Evolutionary conservation across 2,329 filamentous ascomycete genomes (phyloP), one percentile per base, ranked within the genome.

Genomic region (Xylariaceae sp.): DNA sequence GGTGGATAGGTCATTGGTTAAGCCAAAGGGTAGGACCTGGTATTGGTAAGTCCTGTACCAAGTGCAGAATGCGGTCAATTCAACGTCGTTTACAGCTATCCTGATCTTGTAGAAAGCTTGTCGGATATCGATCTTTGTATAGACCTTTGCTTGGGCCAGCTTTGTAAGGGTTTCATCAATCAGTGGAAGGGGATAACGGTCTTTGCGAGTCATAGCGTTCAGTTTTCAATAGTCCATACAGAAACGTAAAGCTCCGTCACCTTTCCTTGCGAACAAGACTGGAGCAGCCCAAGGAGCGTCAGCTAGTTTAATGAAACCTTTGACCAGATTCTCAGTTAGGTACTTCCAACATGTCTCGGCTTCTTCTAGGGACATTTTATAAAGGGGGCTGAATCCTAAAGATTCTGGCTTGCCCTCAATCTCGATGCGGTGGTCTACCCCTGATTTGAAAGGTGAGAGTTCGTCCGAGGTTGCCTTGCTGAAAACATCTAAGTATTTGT

Each of bases 51-150:
- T 34, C 5, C 32, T 8, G 32, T 34, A 34, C 5, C 32, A 8
- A 8, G 32, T 34, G 5, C 32, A 5, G 32, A 34, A 68, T n/a
- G 47, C 51, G 8, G 45, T 69, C 53, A 67, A 67, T 50, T 54
- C 66, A 58, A 66, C 48, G 39, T 69, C 42, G 43, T 41, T 35
- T 61, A 60, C 40, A 19, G 37, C 47, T 39, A 66, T 53, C 26
- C 26, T 54, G 37, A 54, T 57, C 30, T 55, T 58, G 53, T 55
- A 58, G 43, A 46, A 47, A 7, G 50, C 50, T 19, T 29, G n/a
- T n/a, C 39, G 30, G n/a, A 54, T 29, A 3, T 32, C 40, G n/a
- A 42, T 19, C 40, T 42, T 42, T 5, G 40, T 42, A 12, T 34
- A 34, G 32, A 34, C 8, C 32, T 34, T 34, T 5, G 32, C 32